Evolutionary conservation across 2,329 filamentous ascomycete genomes (phyloP), one percentile per base, ranked within the genome.

Genomic region (Calonectria pauciramosa): DNA sequence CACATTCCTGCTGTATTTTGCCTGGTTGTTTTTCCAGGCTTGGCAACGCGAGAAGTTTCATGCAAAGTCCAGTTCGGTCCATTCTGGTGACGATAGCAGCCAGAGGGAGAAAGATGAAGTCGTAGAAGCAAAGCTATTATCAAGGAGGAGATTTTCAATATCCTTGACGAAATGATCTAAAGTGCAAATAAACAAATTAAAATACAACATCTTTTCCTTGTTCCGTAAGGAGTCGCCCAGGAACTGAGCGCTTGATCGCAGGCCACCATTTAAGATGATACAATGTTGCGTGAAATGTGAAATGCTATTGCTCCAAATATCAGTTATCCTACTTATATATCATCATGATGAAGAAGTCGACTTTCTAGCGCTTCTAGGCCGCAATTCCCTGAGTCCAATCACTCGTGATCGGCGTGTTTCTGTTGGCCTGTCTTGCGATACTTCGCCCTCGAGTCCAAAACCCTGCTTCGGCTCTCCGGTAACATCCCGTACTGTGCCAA

Each of bases 1-100:
- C 5, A 85, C 83, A 0, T 87, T 86, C 72, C 38, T 80, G 10
- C 72, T 85, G 16, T 87, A 86, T 71, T 82, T 83, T 49, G 52
- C 79, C 34, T 85, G 81, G 82, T 78, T 86, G 59, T 80, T 79
- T 71, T 80, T 82, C 66, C 82, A 83, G 41, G 82, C 81, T 72
- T 76, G 68, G n/a, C 74, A 80, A 8, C 78, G 80, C 2, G 34
- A 34, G 20, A 71, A 68, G 16, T 30, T 70, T 23, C 71, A 73
- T n/a, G 51, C 54, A 23, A 26, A 64, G 7, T 38, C 59, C 3
- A 26, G 38, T 3, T 49, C 26, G 4, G 20, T 30, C 16, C 71
- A 52, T 18, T 41, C 32, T n/a, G 41, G 26, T 16, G 23, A 20
- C n/a, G 38, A 51, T 20, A 20, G 7, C 18, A 34, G 5, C 16